These are phyloP conservation scores for Fusarium metavorans DNA, from an alignment of 2,329 filamentous ascomycete genomes.

Conservation along the genomic window DNA sequence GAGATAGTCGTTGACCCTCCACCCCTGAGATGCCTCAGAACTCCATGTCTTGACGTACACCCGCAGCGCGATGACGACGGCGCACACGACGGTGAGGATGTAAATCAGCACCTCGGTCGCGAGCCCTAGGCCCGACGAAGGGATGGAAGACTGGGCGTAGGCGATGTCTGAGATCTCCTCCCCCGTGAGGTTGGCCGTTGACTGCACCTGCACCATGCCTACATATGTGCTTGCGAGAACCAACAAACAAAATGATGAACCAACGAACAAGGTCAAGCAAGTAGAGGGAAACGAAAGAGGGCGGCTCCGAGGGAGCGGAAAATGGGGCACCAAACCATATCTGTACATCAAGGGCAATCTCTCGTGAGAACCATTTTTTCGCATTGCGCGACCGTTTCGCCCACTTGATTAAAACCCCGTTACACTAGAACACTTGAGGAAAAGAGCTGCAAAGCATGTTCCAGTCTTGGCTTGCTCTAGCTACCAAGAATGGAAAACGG, in stretches of 20 bases:
- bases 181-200: constrained; percentile 5
- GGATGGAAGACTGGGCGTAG: constrained; percentile 12
- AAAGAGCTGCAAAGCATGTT: background rate
- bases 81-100: constrained; percentile 13
- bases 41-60: constrained; percentile 12
- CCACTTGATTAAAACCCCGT: background rate
- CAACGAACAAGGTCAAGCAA: background rate
- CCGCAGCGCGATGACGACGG: background rate
- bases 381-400: background rate
- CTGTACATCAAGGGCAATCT: background rate
- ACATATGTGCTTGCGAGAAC: background rate
- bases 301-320: background rate
- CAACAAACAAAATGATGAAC: background rate
- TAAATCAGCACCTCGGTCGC: constrained; percentile 17
- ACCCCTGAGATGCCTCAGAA: background rate
- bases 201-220: constrained; percentile 7
- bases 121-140: constrained; percentile 2
- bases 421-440: background rate
- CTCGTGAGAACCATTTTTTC: background rate
- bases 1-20: constrained; percentile 29
- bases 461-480: background rate
- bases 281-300: background rate
- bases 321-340: background rate
- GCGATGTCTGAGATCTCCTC: constrained; percentile 20
- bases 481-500: background rate